Evolutionary conservation across 345 rosid genomes (phyloP), one percentile per base, ranked within the genome.

Genomic region (Rubroshorea leprosula): DNA sequence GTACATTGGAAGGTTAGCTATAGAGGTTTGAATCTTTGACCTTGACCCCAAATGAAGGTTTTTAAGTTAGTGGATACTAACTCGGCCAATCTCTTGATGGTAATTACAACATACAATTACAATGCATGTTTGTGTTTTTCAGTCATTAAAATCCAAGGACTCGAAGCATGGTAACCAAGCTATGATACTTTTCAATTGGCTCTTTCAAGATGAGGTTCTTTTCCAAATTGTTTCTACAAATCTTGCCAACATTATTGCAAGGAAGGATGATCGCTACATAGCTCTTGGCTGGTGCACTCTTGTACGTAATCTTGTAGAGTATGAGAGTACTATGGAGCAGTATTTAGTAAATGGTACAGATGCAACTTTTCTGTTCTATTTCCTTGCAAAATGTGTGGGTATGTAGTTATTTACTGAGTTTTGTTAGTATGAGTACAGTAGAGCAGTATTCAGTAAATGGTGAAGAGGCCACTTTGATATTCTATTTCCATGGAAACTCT

Each of bases 251-350:
- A 66, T 87, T 48, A 72, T 87, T 54, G 44, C 6, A 18, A 76
- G 80, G 72, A 85, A 80, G 54, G 86, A 80, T 60, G 98, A 91
- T 29, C 87, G 73, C 19, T 84, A 73, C 63, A 31, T 87, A 17
- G 75, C 78, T 38, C 79, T 87, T 65, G 98, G 96, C 21, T 87
- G 98, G 98, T 87, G 96, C 69, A 67, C 68, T 17, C 88, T 91
- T 64, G 81, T 85, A 15, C 86, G 94, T 0, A 38, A 63, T 49
- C 76, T 91, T 58, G 63, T 80, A 61, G 91, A 85, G 58, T 73
- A 64, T 13, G 96, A 82, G 59, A 73, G 39, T 60, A 55, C 39
- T 11, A 66, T 51, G 56, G 84, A 78, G 57, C 85, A 73, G 23
- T 60, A 69, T 55, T 60, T 63, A 17, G 49, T 85, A 63, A 71